A percentile compares a stretch with the other conserved stretches of the same genome.
Conservation (phyloP, 192 early-diverging fungal species). For the Spinellus fusiger region DNA sequence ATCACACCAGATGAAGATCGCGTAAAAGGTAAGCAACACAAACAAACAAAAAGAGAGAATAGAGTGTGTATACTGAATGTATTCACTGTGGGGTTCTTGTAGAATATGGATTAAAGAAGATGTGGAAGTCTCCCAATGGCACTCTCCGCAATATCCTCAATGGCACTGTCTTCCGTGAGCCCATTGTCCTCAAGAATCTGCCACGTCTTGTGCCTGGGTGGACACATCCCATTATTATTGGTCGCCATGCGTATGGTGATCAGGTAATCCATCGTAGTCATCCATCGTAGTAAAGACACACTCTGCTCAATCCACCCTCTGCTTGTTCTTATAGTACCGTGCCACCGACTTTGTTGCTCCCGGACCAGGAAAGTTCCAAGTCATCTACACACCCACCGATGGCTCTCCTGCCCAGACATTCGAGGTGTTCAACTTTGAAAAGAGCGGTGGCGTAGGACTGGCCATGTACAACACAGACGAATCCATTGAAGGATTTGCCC, state of each 20-base stretch:
- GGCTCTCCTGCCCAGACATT: conserved; percentile 61
- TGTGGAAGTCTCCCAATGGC: conserved; percentile 98
- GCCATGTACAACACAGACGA: conserved; percentile 95
- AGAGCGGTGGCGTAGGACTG: conserved; percentile 83
- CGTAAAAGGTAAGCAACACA: conserved; percentile 55
- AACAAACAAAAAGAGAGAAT: neutral
- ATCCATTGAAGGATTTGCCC: conserved; percentile 93
- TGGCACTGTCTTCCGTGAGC: conserved; percentile 98
- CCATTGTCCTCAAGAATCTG: conserved; percentile 88
- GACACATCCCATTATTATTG: conserved; percentile 94
- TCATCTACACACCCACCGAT: conserved; percentile 83
- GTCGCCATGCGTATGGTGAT: conserved; percentile 96
- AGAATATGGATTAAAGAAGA: conserved; percentile 95
- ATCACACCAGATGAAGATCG: conserved; percentile 96
- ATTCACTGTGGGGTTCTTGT: neutral
- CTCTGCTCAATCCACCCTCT: neutral
- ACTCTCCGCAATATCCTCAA: conserved; percentile 95
- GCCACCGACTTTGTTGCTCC: conserved; percentile 93
- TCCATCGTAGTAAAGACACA: neutral
- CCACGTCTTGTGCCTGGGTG: conserved; percentile 90
- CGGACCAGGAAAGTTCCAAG: conserved; percentile 85
- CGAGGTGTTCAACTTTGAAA: conserved; percentile 79
- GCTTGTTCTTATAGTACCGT: conserved; percentile 72
- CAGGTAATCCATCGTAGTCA: conserved; percentile 44
- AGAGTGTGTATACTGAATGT: neutral